Conservation (phyloP, 345 rosid species). For the Heritiera littoralis region DNA sequence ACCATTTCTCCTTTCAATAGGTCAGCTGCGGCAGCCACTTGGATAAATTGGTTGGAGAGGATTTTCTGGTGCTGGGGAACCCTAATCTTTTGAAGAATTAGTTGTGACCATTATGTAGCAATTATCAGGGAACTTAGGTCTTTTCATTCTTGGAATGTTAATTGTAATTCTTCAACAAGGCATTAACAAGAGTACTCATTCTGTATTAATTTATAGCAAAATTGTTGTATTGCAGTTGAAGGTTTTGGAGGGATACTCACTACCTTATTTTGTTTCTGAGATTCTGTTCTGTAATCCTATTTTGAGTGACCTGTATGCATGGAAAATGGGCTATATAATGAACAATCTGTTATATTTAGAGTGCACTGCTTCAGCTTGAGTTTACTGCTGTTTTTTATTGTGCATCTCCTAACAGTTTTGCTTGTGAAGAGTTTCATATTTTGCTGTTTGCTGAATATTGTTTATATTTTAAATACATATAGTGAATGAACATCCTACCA, state of each 20-base stretch:
- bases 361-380: neutral
- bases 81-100: slow-evolving; percentile 36
- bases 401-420: neutral
- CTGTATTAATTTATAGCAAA: slow-evolving; percentile 18
- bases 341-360: neutral
- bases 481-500: neutral
- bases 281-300: neutral
- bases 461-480: neutral
- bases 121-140: slow-evolving; percentile 20
- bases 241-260: neutral
- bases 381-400: neutral
- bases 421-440: neutral
- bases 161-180: slow-evolving; percentile 15
- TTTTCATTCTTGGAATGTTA: slow-evolving; percentile 10
- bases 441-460: neutral
- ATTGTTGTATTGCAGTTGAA: neutral
- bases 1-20: slow-evolving; percentile 57
- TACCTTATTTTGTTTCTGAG: slow-evolving; percentile 2
- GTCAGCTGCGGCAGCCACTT: slow-evolving; percentile 48
- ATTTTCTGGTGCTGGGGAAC: slow-evolving; percentile 35
- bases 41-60: slow-evolving; percentile 47
- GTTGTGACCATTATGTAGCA: slow-evolving; percentile 25
- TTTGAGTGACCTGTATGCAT: neutral
- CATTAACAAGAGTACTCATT: slow-evolving; percentile 11
- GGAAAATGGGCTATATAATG: neutral